Evolutionary conservation across 176 grass and related monocot species (phyloP), one percentile per base, ranked within the genome.

Genomic region (Phoenix dactylifera): DNA sequence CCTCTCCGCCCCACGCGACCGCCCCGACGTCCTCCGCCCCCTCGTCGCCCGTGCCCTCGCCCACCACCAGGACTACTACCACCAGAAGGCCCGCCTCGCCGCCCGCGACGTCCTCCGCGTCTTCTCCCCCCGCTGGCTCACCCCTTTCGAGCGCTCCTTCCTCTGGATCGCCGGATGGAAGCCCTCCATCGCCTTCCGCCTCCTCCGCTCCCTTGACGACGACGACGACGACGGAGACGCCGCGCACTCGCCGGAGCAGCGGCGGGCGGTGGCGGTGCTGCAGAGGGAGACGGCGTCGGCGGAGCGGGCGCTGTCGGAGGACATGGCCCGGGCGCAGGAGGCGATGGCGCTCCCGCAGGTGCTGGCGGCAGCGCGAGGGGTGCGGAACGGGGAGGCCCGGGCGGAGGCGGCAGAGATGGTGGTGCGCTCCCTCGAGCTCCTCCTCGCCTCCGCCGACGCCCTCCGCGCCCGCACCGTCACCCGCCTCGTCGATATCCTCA

Each of bases 131-230:
- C n/a, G 51, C 59, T 94, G 79, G 74, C 81, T 94, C 80, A 88
- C 79, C 64, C 84, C 84, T 18, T 82, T 94, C 18, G 84, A 94
- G 78, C 70, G 85, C 68, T 83, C 82, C 72, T 95, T 95, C 74
- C 82, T 89, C 25, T 95, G 85, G 85, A 63, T 86, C 22, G 83
- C 80, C 57, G 89, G 82, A 0, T 95, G 85, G 81, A 77, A 79
- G 62, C 89, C 85, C 30, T 80, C 89, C 25, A 78, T 89, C 4
- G 15, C 35, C 1, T 95, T 95, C 69, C 82, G 80, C 66, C 85
- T 95, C 52, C 17, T 82, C 1, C 16, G 10, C 29, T 1, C 4
- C 4, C 1, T 55, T n/a, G n/a, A n/a, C 71, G 6, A 10, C 54
- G 2, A 20, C 35, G 14, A 22, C 62, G 3, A 24, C 50, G 4